phyloP scores from a whole-genome alignment of 192 early-diverging fungal species.

The Geranomyces michiganensis region DNA sequence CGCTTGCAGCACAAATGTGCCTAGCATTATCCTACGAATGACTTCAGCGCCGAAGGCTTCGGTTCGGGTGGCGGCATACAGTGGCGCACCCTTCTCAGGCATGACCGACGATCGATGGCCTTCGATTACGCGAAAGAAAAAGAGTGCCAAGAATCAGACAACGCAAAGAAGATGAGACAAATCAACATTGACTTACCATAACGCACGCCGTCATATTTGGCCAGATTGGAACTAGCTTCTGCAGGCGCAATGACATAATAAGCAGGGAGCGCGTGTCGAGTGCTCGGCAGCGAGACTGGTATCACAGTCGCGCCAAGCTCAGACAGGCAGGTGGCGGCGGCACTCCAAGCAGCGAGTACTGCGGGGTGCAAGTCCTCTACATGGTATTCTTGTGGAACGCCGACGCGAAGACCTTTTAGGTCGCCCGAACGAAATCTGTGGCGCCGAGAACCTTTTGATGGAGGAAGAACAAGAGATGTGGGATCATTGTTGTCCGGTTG shows the following conservation, averaged over 20 bases:
- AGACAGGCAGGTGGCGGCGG: conserved; percentile 58
- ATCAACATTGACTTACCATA: conserved; percentile 59
- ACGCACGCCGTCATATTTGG: conserved; percentile 83
- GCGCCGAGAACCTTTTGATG: not conserved
- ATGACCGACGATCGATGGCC: not conserved
- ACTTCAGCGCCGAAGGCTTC: conserved; percentile 82
- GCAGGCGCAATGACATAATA: conserved; percentile 90
- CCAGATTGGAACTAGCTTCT: conserved; percentile 89
- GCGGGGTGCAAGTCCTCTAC: conserved; percentile 68
- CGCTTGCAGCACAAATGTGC: conserved; percentile 82
- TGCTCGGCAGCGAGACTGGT: conserved; percentile 72
- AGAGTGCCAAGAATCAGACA: not conserved
- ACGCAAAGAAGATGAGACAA: not conserved
- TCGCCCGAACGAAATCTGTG: conserved; percentile 4
- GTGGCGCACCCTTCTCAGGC: not conserved
- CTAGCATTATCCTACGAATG: conserved; percentile 79
- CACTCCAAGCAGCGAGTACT: conserved; percentile 62
- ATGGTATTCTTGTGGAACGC: conserved; percentile 77
- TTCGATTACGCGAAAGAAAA: not conserved
- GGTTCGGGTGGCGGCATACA: conserved; percentile 66
- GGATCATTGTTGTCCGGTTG: conserved; percentile 64
- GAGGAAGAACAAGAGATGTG: conserved; percentile 54
- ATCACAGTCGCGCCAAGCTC: conserved; percentile 69
- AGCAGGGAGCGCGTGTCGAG: conserved; percentile 70
- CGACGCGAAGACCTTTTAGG: conserved; percentile 56